These are phyloP conservation scores for Chionographis japonica DNA, from an alignment of 106 monocot species.

Conservation along the genomic window DNA sequence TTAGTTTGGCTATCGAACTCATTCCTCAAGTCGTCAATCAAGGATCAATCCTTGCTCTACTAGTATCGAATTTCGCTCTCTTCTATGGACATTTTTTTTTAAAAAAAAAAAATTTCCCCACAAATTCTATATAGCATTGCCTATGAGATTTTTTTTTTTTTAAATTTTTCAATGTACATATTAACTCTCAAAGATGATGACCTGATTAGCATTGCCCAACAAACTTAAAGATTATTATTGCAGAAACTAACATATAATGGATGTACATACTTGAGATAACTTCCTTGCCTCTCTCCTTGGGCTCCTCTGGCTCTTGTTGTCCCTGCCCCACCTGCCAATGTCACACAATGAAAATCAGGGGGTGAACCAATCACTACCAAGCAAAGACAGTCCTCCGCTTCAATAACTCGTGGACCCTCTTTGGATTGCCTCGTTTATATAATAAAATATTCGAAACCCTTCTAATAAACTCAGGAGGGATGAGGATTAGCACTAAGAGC, in stretches of 20 bases:
- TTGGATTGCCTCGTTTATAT: not conserved
- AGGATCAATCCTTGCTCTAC: too few relatives aligned
- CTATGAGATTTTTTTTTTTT: too few relatives aligned
- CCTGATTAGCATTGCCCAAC: not conserved
- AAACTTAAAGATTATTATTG: not conserved
- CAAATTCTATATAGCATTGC: too few relatives aligned
- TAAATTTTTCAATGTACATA: too few relatives aligned
- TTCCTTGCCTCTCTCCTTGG: not conserved
- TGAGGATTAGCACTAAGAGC: too few relatives aligned
- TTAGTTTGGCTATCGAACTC: too few relatives aligned
- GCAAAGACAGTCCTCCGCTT: not conserved
- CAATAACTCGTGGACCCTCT: not conserved
- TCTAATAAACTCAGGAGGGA: too few relatives aligned
- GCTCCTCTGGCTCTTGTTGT: not conserved
- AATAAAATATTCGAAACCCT: not conserved
- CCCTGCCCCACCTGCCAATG: slow-evolving; percentile 1
- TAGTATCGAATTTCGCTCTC: too few relatives aligned
- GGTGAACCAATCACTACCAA: not conserved
- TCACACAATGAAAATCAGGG: too few relatives aligned
- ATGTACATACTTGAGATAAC: not conserved
- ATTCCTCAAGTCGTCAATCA: too few relatives aligned
- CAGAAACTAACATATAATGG: not conserved
- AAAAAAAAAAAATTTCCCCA: too few relatives aligned
- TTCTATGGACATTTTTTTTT: too few relatives aligned
- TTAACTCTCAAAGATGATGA: not conserved